These are phyloP conservation scores for Metarhizium album DNA, from an alignment of 2,329 filamentous ascomycete species.

Conservation along the genomic window DNA sequence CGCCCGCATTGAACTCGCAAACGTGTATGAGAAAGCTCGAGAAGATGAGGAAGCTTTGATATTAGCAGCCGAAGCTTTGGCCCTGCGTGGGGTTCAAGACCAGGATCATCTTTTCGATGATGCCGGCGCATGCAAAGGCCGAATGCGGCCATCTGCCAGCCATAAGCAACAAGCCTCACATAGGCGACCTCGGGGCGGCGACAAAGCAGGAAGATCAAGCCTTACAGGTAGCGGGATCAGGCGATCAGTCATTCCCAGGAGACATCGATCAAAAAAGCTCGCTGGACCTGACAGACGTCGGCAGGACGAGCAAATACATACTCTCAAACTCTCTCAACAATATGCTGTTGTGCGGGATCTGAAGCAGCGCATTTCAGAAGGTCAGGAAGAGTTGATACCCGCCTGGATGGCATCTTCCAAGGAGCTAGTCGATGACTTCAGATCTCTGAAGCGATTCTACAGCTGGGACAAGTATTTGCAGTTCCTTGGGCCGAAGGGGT, in stretches of 20 bases:
- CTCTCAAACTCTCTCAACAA: slow-evolving; percentile 27
- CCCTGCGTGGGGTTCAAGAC: slow-evolving; percentile 42
- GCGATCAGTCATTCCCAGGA: slow-evolving; percentile 18
- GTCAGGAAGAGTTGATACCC: slow-evolving; percentile 31
- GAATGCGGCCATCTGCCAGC: neutral
- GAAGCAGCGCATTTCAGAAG: slow-evolving; percentile 29
- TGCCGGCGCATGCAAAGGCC: neutral
- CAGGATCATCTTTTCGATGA: slow-evolving; percentile 12
- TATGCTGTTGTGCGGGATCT: slow-evolving; percentile 34
- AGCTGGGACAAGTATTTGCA: slow-evolving; percentile 55
- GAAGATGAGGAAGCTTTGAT: slow-evolving; percentile 68
- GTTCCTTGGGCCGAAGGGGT: slow-evolving; percentile 34
- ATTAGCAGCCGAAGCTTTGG: slow-evolving; percentile 64
- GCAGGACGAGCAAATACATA: slow-evolving; percentile 33
- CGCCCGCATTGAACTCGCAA: slow-evolving; percentile 68
- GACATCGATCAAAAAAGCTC: slow-evolving; percentile 36
- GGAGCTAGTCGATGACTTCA: slow-evolving; percentile 52
- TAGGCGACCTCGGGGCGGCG: neutral
- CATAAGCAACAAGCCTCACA: neutral
- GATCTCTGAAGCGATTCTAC: slow-evolving; percentile 53
- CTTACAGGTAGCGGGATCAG: neutral
- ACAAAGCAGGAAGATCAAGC: neutral
- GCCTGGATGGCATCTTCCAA: slow-evolving; percentile 49
- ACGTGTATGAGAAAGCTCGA: slow-evolving; percentile 68
- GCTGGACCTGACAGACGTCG: slow-evolving; percentile 32